Evolutionary conservation across 257 asterid species (phyloP), one percentile per base, ranked within the genome.

Genomic region (Gentiana dahurica): DNA sequence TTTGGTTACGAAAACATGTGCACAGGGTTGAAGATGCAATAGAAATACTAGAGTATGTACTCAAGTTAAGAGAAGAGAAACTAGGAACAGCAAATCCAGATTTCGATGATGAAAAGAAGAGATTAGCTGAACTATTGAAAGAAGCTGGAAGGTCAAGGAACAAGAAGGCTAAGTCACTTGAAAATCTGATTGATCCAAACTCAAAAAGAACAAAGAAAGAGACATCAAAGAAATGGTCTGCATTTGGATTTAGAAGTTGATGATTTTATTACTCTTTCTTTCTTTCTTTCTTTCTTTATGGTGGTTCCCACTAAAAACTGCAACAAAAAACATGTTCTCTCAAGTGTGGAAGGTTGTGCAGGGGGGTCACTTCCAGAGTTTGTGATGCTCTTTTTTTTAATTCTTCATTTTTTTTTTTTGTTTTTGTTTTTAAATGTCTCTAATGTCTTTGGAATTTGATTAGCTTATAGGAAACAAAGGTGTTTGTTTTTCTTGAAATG

Each of bases 31-130:
- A 86, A 65, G 96, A 92, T 70, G 96, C 99, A 13, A 92, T 92
- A 61, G 99, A 92, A 75, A 92, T 92, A 58, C 75, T 92, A 45
- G 97, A 92, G 74, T 81, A 82, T 70, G 93, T 92, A 49, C 86
- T 92, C 15, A 92, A 92, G 75, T 74, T 92, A 77, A 79, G 99
- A 64, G 99, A 92, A 60, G 97, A 92, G 81, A 89, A 92, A 65
- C 97, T 92, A 4, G 99, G 99, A 63, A 92, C 99, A 6, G 94
- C 99, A 60, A 86, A 88, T 84, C 92, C 97, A 1, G 97, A 92
- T 73, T 92, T 92, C 37, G 95, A 86, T 12, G 97, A 92, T 57
- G 99, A 92, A 82, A 92, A 89, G 87, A 86, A 82, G 72, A 81
- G 99, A 68, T 82, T 88, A 32, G 86, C 89, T 3, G 99, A 92